Percentiles rank a stretch among this genome's conserved stretches.
phyloP scores from a whole-genome alignment of 192 early-diverging fungal genomes.

The Chytriomyces sp. region DNA sequence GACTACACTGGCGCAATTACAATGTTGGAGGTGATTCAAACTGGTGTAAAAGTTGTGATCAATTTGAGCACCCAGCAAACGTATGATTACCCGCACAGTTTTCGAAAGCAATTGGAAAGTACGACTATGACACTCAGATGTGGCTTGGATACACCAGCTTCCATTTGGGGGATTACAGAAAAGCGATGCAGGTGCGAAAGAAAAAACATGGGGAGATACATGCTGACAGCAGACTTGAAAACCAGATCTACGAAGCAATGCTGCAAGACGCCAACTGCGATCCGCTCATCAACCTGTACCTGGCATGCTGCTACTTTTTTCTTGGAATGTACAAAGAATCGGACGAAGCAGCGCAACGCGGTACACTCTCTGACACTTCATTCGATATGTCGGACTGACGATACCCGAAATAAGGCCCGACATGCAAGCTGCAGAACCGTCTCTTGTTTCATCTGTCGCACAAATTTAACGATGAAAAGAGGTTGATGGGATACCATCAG shows the following conservation, averaged over 20 bases:
- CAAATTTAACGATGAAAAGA: constrained; percentile 53
- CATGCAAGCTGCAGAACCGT: constrained; percentile 67
- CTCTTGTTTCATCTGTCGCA: constrained; percentile 66
- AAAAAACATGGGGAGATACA: too few species aligned
- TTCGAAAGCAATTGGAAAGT: constrained; percentile 53
- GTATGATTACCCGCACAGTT: constrained; percentile 42
- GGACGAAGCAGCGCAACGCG: constrained; percentile 63
- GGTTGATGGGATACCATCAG: constrained; percentile 19
- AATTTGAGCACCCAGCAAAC: background rate
- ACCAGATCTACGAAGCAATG: constrained; percentile 51
- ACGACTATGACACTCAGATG: constrained; percentile 43
- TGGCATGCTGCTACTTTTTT: constrained; percentile 65
- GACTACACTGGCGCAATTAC: constrained; percentile 67
- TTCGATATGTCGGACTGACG: too few species aligned
- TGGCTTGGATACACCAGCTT: constrained; percentile 63
- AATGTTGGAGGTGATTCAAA: constrained; percentile 54
- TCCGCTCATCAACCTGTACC: constrained; percentile 58
- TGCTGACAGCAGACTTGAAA: background rate
- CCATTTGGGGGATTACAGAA: constrained; percentile 61
- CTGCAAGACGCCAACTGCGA: constrained; percentile 51
- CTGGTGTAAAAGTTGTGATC: too few species aligned
- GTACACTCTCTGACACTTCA: constrained; percentile 9
- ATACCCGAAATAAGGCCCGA: constrained; percentile 46
- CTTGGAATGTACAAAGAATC: constrained; percentile 67
- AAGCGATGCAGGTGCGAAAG: constrained; percentile 57